A percentile compares a stretch with the other conserved stretches of the same genome.
Conservation (phyloP, 1,284 basidiomycete genomes). For the Sphaerobolus stellatus region DNA sequence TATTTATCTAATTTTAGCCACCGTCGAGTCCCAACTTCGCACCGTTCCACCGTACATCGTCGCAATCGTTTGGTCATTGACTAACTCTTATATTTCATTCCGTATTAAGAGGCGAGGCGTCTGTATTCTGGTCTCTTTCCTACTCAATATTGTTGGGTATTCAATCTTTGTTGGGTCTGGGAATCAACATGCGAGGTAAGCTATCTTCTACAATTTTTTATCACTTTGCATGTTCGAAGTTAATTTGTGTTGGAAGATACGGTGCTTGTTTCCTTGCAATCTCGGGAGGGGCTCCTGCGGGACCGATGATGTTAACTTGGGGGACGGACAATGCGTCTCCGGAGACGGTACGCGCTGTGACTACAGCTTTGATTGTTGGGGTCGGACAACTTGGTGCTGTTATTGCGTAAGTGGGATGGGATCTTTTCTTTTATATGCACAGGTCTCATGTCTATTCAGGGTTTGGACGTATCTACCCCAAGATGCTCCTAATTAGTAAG, state of each 20-base stretch:
- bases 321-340: conserved; percentile 43
- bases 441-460: conserved; percentile 18
- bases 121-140: conserved; percentile 32
- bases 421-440: background rate
- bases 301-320: conserved; percentile 40
- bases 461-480: conserved; percentile 42
- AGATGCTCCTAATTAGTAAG: conserved; percentile 39
- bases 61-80: conserved; percentile 35
- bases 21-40: conserved; percentile 40
- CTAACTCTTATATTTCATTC: conserved; percentile 32
- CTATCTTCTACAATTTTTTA: background rate
- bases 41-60: conserved; percentile 42
- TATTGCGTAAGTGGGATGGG: conserved; percentile 34
- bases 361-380: conserved; percentile 40
- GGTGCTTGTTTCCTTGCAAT: conserved; percentile 42
- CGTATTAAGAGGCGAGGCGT: conserved; percentile 31
- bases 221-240: background rate
- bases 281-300: conserved; percentile 34
- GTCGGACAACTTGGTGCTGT: conserved; percentile 41
- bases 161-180: conserved; percentile 38
- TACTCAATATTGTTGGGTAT: conserved; percentile 38
- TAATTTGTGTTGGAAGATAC: conserved; percentile 28
- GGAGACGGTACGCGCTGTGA: conserved; percentile 41
- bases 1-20: conserved; percentile 24
- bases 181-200: conserved; percentile 37